Base-by-base conservation (phyloP, 1,284 basidiomycete genomes). In the Puccinia hordei region DNA sequence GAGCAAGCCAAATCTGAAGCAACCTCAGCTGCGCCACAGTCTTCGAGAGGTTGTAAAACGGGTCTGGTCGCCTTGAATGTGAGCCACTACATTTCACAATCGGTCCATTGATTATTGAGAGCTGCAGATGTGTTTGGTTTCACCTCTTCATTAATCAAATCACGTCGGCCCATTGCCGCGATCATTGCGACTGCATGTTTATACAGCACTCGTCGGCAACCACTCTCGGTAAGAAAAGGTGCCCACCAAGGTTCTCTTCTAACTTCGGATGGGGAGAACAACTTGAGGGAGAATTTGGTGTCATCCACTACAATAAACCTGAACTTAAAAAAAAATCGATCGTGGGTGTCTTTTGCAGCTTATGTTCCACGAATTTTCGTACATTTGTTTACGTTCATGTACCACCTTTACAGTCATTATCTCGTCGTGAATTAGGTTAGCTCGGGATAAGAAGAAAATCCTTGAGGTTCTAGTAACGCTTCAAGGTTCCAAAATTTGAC, bases 381-480 rank as follows among this genome's bases (percentile, higher is more conserved):
- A 15, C 17, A 46, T 38, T 15, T 30, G 17, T 10, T 24, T 10
- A 59, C 57, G 13, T 68, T 19, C 24, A 68, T 68, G 41, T 27
- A n/a, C 6, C 10, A 46, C n/a, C 17, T 51, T 68, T 41, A 68
- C 35, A 68, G 66, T 49, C 41, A 49, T 15, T 22, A 49, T 46
- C 66, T 24, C 41, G 27, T 46, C 66, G 66, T 49, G 17, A 68
- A 51, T 19, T 68, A 33, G 46, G 66, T 68, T 6, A 44, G 66
- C n/a, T 49, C 35, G 15, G 15, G 17, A 41, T 63, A 9, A 63
- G 27, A 15, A 41, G 35, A 35, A 33, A 51, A n/a, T 19, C 9
- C 44, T 49, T 51, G 9, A 30, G n/a, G 41, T 27, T 51, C n/a
- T 13, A n/a, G 1, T 13, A 22, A 68, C 1, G 33, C 5, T 66